Percentiles rank a stretch among this genome's conserved stretches.
phyloP scores from a whole-genome alignment of 1,139 yeast species.

The Sugiyamaella paludigena region DNA sequence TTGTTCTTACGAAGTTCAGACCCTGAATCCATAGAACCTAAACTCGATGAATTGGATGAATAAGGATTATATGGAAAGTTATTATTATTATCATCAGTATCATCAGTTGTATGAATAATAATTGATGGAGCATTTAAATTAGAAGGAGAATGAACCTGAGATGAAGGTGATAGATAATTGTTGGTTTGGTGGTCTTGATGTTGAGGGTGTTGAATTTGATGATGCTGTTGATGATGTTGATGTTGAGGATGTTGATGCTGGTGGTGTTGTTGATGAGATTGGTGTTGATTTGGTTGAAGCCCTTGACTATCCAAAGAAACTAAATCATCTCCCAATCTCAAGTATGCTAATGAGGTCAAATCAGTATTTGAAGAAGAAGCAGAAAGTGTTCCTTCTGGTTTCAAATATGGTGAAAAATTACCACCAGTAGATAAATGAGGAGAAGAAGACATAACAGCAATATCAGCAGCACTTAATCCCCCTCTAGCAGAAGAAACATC shows the following conservation, averaged over 20 bases:
- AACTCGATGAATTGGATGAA: no score
- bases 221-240: no score
- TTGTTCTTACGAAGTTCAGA: no score
- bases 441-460: slow-evolving; percentile 6
- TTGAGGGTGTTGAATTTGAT: no score
- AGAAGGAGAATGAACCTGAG: slow-evolving; percentile 1
- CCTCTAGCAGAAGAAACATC: slow-evolving; percentile 13
- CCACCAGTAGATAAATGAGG: slow-evolving; percentile 14
- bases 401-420: slow-evolving; percentile 23
- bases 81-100: background rate
- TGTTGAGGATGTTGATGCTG: no score
- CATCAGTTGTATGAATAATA: background rate
- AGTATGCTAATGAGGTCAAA: slow-evolving; percentile 21
- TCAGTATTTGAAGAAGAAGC: slow-evolving; percentile 13
- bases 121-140: background rate
- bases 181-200: background rate
- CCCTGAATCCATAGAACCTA: no score
- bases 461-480: no score
- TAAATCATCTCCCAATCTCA: slow-evolving; percentile 6
- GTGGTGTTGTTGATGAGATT: no score
- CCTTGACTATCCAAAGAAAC: no score
- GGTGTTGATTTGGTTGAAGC: no score
- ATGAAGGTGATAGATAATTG: background rate
- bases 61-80: no score
- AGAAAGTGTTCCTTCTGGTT: background rate